These are phyloP conservation scores for Beauveria bassiana DNA, from an alignment of 2,329 filamentous ascomycete genomes.

Conservation along the genomic window DNA sequence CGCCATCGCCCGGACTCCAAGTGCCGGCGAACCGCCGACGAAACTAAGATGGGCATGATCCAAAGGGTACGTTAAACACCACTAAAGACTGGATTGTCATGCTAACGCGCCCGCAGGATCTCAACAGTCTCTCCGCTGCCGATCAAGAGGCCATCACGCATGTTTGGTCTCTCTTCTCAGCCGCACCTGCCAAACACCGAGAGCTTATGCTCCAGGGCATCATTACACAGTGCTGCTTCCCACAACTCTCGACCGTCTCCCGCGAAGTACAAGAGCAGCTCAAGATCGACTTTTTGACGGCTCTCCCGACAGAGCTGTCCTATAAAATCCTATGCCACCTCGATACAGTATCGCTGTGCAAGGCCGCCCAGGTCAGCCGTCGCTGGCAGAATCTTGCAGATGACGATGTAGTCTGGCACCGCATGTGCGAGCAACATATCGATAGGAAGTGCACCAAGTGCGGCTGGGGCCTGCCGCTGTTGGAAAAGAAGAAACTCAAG, in stretches of 20 bases:
- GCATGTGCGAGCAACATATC: slow-evolving; percentile 97
- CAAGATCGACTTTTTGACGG: slow-evolving; percentile 91
- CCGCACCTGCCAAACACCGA: slow-evolving; percentile 85
- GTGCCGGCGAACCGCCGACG: slow-evolving; percentile 86
- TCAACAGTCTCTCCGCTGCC: slow-evolving; percentile 70
- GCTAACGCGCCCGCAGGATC: slow-evolving; percentile 46
- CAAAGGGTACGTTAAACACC: slow-evolving; percentile 58
- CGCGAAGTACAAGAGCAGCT: slow-evolving; percentile 88
- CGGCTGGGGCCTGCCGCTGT: slow-evolving; percentile 83
- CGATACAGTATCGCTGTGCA: slow-evolving; percentile 90
- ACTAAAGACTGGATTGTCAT: not conserved
- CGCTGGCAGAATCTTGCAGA: slow-evolving; percentile 88
- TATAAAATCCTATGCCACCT: slow-evolving; percentile 91
- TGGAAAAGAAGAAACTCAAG: slow-evolving; percentile 81
- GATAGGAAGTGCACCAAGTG: slow-evolving; percentile 91
- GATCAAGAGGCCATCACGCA: slow-evolving; percentile 96
- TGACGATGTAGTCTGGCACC: slow-evolving; percentile 93
- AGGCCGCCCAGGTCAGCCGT: slow-evolving; percentile 87
- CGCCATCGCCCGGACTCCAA: slow-evolving; percentile 90
- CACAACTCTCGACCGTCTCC: slow-evolving; percentile 88
- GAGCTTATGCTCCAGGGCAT: slow-evolving; percentile 96
- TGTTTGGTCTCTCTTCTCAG: slow-evolving; percentile 96
- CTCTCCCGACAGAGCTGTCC: slow-evolving; percentile 80
- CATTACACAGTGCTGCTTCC: slow-evolving; percentile 93
- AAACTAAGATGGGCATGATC: slow-evolving; percentile 91